Percentiles rank a stretch among this genome's conserved stretches.
Conservation (phyloP, 2,329 filamentous ascomycete species). For the Neofusicoccum ribis region DNA sequence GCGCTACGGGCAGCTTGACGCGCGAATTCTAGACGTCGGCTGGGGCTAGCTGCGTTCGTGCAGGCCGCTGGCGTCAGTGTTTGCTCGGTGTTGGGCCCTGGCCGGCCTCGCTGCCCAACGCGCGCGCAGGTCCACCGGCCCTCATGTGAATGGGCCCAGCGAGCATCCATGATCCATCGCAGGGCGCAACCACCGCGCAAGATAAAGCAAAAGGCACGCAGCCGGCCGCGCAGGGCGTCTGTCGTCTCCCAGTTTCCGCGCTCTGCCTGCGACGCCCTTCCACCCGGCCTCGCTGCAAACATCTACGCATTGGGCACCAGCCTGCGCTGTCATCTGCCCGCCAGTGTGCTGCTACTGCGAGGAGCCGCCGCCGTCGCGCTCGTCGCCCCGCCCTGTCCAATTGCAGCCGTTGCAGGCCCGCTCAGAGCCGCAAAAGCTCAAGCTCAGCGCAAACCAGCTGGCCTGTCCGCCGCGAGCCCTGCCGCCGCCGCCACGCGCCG, state of each 20-base stretch:
- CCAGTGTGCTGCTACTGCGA: slow-evolving; percentile 9
- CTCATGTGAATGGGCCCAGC: slow-evolving; percentile 15
- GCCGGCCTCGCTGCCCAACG: slow-evolving; percentile 16
- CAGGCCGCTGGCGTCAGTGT: slow-evolving; percentile 17
- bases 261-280: background rate
- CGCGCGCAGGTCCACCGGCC: slow-evolving; percentile 4
- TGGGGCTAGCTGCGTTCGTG: slow-evolving; percentile 12
- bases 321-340: slow-evolving; percentile 13
- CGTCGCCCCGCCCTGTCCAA: slow-evolving; percentile 7
- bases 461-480: slow-evolving; percentile 14
- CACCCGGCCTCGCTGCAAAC: background rate
- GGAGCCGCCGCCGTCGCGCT: slow-evolving; percentile 9
- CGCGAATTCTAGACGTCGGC: slow-evolving; percentile 11
- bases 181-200: background rate
- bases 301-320: slow-evolving; percentile 5
- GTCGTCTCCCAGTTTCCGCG: slow-evolving; percentile 1
- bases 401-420: slow-evolving; percentile 14
- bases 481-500: slow-evolving; percentile 11
- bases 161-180: slow-evolving; percentile 16
- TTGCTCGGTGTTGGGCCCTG: slow-evolving; percentile 11
- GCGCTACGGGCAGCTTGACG: background rate
- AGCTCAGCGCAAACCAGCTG: slow-evolving; percentile 10
- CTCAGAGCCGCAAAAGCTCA: slow-evolving; percentile 11
- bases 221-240: slow-evolving; percentile 3
- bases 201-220: slow-evolving; percentile 17